phyloP scores from a whole-genome alignment of 768 basidiomycete species.

The button mushroom (Agaricus bisporus) region DNA sequence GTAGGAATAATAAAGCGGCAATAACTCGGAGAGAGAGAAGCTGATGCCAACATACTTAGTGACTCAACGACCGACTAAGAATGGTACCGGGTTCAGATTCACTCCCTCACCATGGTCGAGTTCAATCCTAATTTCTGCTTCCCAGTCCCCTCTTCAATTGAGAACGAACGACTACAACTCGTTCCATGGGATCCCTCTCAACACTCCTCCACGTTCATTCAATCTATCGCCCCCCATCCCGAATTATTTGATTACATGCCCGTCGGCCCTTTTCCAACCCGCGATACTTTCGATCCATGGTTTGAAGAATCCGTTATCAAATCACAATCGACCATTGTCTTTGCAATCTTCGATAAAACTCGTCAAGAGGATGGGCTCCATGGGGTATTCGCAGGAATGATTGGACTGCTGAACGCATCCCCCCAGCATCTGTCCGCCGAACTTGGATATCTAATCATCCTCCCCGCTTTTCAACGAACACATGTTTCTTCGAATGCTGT shows the following conservation, averaged over 20 bases:
- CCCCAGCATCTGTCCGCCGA: slow-evolving; percentile 39
- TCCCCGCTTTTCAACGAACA: slow-evolving; percentile 55
- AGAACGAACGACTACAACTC: slow-evolving; percentile 42
- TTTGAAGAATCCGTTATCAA: slow-evolving; percentile 28
- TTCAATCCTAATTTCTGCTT: slow-evolving; percentile 45
- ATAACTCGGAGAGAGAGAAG: too few species aligned
- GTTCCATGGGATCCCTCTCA: slow-evolving; percentile 26
- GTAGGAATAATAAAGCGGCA: too few species aligned
- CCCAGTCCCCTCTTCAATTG: slow-evolving; percentile 34
- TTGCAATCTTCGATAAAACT: slow-evolving; percentile 49
- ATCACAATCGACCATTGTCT: slow-evolving; percentile 32
- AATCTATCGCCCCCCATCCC: slow-evolving; percentile 32
- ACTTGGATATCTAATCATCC: slow-evolving; percentile 47
- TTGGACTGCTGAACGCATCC: slow-evolving; percentile 43
- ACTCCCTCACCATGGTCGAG: not conserved
- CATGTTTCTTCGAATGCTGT: slow-evolving; percentile 53
- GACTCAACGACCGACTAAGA: too few species aligned
- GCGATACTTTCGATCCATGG: slow-evolving; percentile 30
- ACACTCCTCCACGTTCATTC: slow-evolving; percentile 40
- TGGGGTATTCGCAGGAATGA: slow-evolving; percentile 42
- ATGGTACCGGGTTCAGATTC: too few species aligned
- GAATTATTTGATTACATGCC: slow-evolving; percentile 44
- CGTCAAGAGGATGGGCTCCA: slow-evolving; percentile 10
- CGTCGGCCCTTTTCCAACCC: slow-evolving; percentile 39
- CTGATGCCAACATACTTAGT: too few species aligned